A percentile compares a stretch with the other conserved stretches of the same genome.
phyloP scores from a whole-genome alignment of 257 asterid species.

The Cordia subcordata region DNA sequence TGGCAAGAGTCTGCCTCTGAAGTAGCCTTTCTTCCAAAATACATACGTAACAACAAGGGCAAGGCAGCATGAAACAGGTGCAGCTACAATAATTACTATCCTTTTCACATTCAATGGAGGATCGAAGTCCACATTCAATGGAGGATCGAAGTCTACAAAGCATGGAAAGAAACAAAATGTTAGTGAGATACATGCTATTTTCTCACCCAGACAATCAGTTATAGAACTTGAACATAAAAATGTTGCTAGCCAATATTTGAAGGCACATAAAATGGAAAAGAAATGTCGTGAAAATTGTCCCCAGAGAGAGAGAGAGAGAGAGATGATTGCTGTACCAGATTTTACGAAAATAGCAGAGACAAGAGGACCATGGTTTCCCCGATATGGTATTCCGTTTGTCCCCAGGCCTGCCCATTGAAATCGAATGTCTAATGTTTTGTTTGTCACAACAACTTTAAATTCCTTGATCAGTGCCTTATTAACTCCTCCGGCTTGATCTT shows the following conservation, averaged over 20 bases:
- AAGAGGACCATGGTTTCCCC: constrained; percentile 49
- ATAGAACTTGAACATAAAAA: too few species aligned
- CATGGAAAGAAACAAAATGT: too few species aligned
- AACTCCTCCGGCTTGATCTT: constrained; percentile 36
- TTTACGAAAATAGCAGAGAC: constrained; percentile 54
- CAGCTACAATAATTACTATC: constrained; percentile 30
- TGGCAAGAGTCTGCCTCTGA: constrained; percentile 36
- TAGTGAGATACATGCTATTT: too few species aligned
- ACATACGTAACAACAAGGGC: constrained; percentile 22
- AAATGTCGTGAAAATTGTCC: too few species aligned
- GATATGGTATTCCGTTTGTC: constrained; percentile 32
- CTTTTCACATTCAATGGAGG: constrained; percentile 39
- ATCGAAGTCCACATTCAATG: constrained; percentile 39
- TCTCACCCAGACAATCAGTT: too few species aligned
- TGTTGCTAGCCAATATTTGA: background rate
- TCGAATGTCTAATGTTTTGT: constrained; percentile 40
- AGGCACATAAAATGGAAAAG: background rate
- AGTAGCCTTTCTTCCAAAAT: constrained; percentile 33
- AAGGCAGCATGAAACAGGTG: constrained; percentile 19
- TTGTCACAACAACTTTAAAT: constrained; percentile 24
- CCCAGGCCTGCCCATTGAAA: constrained; percentile 49
- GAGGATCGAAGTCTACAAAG: constrained; percentile 44
- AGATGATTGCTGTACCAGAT: constrained; percentile 30
- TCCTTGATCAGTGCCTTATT: constrained; percentile 16
- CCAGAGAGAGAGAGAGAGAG: background rate